These are phyloP conservation scores for Allomyces javanicus DNA, from an alignment of 192 early-diverging fungal species.

Conservation along the genomic window DNA sequence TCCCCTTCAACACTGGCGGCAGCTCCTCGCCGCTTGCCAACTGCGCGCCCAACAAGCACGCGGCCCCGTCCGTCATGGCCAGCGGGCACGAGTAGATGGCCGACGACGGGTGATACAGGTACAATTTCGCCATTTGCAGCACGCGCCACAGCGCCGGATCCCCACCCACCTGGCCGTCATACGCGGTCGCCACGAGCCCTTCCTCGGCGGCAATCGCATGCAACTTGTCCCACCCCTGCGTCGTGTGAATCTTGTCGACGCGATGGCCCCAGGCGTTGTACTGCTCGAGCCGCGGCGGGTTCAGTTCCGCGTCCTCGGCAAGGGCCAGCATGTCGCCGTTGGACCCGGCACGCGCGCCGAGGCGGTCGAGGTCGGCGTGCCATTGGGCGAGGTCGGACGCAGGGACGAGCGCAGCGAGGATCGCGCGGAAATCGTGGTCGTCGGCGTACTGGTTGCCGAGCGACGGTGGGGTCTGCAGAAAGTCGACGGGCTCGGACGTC, in stretches of 20 bases:
- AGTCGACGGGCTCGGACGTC: neutral
- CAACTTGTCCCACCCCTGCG: slow-evolving; percentile 38
- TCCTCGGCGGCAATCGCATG: slow-evolving; percentile 39
- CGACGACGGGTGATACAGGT: slow-evolving; percentile 26
- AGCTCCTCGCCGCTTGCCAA: slow-evolving; percentile 37
- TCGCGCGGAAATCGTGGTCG: slow-evolving; percentile 4
- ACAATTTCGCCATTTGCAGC: slow-evolving; percentile 47
- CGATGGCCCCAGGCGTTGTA: slow-evolving; percentile 46
- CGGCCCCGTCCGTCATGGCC: slow-evolving; percentile 38
- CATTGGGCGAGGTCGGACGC: neutral
- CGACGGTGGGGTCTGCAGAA: slow-evolving; percentile 9
- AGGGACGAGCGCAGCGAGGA: slow-evolving; percentile 7
- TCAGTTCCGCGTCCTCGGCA: slow-evolving; percentile 29
- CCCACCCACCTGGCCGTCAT: slow-evolving; percentile 29
- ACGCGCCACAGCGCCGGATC: slow-evolving; percentile 19
- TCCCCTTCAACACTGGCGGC: slow-evolving; percentile 25
- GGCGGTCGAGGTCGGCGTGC: slow-evolving; percentile 1
- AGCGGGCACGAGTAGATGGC: slow-evolving; percentile 48
- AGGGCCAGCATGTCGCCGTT: slow-evolving; percentile 20
- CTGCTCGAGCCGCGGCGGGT: slow-evolving; percentile 43
- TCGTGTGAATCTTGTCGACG: slow-evolving; percentile 35
- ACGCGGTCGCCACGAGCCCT: slow-evolving; percentile 43
- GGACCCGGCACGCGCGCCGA: slow-evolving; percentile 6
- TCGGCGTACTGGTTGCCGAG: slow-evolving; percentile 11
- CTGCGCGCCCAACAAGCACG: slow-evolving; percentile 24